Evolutionary conservation across 2,329 filamentous ascomycete species (phyloP).

Genomic region (Podosphaera fusca): DNA sequence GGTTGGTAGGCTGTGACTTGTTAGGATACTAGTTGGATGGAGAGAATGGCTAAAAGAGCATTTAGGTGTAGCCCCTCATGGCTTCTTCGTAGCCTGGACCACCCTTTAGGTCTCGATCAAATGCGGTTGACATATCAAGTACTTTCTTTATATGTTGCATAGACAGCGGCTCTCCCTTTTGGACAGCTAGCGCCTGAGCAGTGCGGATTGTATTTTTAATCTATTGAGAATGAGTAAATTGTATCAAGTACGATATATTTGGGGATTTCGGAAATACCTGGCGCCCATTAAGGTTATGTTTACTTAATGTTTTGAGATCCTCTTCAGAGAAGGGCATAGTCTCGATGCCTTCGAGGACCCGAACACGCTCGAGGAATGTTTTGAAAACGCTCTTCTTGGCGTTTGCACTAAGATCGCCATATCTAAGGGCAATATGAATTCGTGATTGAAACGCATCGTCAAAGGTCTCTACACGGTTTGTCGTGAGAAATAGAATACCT

Average conservation of each 20-base stretch:
- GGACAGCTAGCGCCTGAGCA: constrained; percentile 60
- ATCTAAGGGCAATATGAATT: constrained; percentile 67
- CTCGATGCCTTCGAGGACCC: constrained; percentile 35
- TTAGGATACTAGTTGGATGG: too few species aligned
- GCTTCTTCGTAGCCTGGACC: constrained; percentile 61
- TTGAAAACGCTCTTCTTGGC: constrained; percentile 64
- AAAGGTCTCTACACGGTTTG: constrained; percentile 70
- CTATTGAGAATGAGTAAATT: constrained; percentile 19
- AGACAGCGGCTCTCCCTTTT: constrained; percentile 44
- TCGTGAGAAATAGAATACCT: constrained; percentile 73
- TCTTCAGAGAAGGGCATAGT: constrained; percentile 38
- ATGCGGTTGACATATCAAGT: constrained; percentile 62
- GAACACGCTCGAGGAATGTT: constrained; percentile 57
- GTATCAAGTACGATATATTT: neutral
- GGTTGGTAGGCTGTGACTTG: too few species aligned
- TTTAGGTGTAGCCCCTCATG: constrained; percentile 49
- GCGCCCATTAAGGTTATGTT: constrained; percentile 44
- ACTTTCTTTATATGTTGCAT: constrained; percentile 67
- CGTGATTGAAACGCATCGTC: constrained; percentile 78
- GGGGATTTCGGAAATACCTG: constrained; percentile 23
- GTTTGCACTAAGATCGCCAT: constrained; percentile 47
- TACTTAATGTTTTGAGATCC: constrained; percentile 42
- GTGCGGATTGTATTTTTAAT: constrained; percentile 79
- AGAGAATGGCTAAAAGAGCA: too few species aligned
- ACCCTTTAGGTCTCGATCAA: constrained; percentile 64